Evolutionary conservation across 495 filamentous ascomycete species (phyloP).

Genomic region (Aspergillus nanangensis): DNA sequence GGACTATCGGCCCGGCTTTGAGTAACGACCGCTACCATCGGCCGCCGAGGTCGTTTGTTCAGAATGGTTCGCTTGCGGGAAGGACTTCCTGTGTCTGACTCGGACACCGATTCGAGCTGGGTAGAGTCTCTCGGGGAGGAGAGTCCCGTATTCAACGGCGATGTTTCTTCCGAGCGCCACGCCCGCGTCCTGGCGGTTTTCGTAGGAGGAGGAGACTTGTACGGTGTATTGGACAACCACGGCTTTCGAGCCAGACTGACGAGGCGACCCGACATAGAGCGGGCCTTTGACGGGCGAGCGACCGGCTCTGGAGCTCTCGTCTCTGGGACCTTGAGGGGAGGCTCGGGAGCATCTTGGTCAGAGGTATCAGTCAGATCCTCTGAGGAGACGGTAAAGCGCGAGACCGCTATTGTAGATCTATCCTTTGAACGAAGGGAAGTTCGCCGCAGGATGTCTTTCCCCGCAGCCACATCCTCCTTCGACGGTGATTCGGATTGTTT

Average conservation of each 20-base stretch:
- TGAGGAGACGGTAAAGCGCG: constrained; percentile 34
- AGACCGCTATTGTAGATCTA: constrained; percentile 28
- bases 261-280: constrained; percentile 59
- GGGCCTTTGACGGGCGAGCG: constrained; percentile 39
- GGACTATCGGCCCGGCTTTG: constrained; percentile 41
- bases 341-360: constrained; percentile 11
- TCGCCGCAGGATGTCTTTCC: constrained; percentile 42
- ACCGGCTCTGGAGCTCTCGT: constrained; percentile 36
- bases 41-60: constrained; percentile 45
- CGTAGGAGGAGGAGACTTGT: constrained; percentile 54
- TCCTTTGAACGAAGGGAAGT: constrained; percentile 39
- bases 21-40: constrained; percentile 45
- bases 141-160: constrained; percentile 21
- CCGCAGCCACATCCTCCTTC: constrained; percentile 41
- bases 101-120: constrained; percentile 22
- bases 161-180: constrained; percentile 31
- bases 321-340: constrained; percentile 18
- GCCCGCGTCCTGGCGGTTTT: constrained; percentile 35
- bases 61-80: constrained; percentile 36
- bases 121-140: constrained; percentile 3
- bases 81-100: constrained; percentile 21
- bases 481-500: constrained; percentile 30
- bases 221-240: constrained; percentile 59
- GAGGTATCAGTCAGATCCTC: constrained; percentile 30
- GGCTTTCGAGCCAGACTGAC: constrained; percentile 62